A percentile compares a stretch with the other conserved stretches of the same genome.
These are phyloP conservation scores for Pseudoneurospora amorphoporcata DNA, from an alignment of 495 filamentous ascomycete species.

Conservation along the genomic window DNA sequence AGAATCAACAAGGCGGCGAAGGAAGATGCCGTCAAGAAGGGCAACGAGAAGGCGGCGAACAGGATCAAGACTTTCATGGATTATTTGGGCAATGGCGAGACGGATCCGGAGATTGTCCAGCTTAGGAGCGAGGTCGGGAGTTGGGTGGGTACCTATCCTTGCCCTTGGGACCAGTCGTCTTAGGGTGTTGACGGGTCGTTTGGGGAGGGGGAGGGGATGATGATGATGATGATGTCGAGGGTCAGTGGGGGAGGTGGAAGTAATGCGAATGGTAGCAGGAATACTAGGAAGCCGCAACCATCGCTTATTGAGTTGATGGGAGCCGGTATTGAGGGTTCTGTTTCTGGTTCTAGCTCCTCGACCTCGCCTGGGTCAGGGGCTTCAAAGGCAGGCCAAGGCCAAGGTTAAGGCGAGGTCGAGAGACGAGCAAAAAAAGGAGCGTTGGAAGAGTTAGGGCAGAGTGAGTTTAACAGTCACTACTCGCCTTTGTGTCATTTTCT, in stretches of 20 bases:
- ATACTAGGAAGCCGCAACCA: too few species aligned
- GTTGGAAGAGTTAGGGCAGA: conserved; percentile 5
- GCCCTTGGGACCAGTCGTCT: conserved; percentile 61
- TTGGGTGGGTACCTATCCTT: conserved; percentile 86
- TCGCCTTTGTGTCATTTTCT: background rate
- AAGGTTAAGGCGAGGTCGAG: conserved; percentile 8
- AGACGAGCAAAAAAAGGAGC: background rate
- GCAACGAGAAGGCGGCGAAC: conserved; percentile 60
- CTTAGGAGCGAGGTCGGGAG: conserved; percentile 84
- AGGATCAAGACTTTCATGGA: conserved; percentile 80
- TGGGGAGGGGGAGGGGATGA: background rate
- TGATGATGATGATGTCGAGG: background rate
- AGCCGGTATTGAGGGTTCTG: background rate
- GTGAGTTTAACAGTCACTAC: conserved; percentile 20
- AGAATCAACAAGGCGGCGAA: conserved; percentile 71
- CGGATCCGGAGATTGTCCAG: conserved; percentile 74
- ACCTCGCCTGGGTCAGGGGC: too few species aligned
- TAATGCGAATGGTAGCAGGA: background rate
- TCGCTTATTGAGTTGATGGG: background rate
- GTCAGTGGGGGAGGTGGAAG: background rate
- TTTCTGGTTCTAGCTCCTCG: background rate
- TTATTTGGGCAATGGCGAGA: conserved; percentile 71
- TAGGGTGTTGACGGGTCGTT: background rate
- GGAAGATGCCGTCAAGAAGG: conserved; percentile 64
- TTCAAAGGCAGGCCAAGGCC: background rate